Evolutionary conservation across 345 rosid genomes (phyloP).

Genomic region (Brassica rapa): DNA sequence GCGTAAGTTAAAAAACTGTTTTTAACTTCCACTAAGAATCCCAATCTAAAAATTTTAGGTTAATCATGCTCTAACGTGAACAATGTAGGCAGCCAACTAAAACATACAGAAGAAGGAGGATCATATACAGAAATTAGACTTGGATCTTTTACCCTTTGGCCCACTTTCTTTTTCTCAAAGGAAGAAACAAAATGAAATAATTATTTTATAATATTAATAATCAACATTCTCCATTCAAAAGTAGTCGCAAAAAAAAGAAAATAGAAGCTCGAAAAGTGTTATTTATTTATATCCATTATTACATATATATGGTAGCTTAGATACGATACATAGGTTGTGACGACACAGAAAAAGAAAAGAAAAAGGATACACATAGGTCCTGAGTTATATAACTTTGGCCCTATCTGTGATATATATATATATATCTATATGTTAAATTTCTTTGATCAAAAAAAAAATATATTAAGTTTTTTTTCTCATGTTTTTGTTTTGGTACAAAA

Average conservation of each 20-base stretch:
- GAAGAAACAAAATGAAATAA: conserved; percentile 20
- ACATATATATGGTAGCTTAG: conserved; percentile 30
- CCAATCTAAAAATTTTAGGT: too few relatives aligned
- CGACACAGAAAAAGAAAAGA: conserved; percentile 15
- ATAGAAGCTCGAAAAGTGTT: not conserved
- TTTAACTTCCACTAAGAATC: too few relatives aligned
- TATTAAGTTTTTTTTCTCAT: not conserved
- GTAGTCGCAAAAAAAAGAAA: not conserved
- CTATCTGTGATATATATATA: conserved; percentile 2
- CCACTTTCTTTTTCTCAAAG: conserved; percentile 31
- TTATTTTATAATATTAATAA: not conserved
- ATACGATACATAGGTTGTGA: conserved; percentile 32
- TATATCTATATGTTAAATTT: too few relatives aligned
- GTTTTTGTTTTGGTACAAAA: conserved; percentile 27
- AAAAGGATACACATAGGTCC: not conserved
- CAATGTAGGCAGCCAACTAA: not conserved
- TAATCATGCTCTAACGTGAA: too few relatives aligned
- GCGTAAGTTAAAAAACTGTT: too few relatives aligned
- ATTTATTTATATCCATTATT: conserved; percentile 26
- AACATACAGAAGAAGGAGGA: conserved; percentile 20
- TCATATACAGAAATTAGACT: conserved; percentile 16
- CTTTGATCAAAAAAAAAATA: too few relatives aligned
- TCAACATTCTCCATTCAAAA: conserved; percentile 17
- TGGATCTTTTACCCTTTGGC: conserved; percentile 17
- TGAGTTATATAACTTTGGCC: conserved; percentile 36